Evolutionary conservation across 2,329 filamentous ascomycete species (phyloP), one percentile per base, ranked within the genome.

Genomic region (Botrytis pseudocinerea): DNA sequence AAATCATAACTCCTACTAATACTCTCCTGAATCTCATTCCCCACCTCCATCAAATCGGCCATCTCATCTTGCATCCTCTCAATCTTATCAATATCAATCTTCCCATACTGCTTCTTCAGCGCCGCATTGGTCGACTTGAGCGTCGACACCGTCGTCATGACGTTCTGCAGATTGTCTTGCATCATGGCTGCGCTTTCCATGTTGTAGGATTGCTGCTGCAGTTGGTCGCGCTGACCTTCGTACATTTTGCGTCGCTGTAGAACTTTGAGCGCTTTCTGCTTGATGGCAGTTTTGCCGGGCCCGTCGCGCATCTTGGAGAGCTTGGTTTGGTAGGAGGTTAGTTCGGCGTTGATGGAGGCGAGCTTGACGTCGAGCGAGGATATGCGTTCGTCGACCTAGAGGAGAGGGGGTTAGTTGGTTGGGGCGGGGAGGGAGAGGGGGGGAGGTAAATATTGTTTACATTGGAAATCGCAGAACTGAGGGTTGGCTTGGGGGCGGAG

Each of bases 131-230:
- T 98, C 2, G 92, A 94, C 88, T 98, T 97, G 89, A 99, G 95
- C 95, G 82, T 98, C 95, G 62, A 66, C 20, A 98, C 95, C 42
- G 96, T 98, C 28, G 94, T 97, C 95, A 98, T 98, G 76, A 96
- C 95, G 83, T 98, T 98, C 83, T 97, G 96, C 70, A 99, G 88
- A 81, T 98, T 98, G 84, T 98, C 95, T 85, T 97, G 94, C 95
- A 98, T 98, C 88, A 95, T 97, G 82, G 93, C 92, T 4, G 95
- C 95, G 84, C 98, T 95, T 85, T 98, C 95, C 95, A 99, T 98
- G 85, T 98, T 98, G 95, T 95, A 98, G 35, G 93, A 93, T 84
- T 99, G 96, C 77, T 92, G 89, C 84, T 97, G 93, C 71, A 98
- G 90, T 84, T 98, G 95, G 80, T 98, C 94, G 77, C 95, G 93